These are phyloP conservation scores for Aspergillus quadricinctus DNA, from an alignment of 2,329 filamentous ascomycete species.

Conservation along the genomic window DNA sequence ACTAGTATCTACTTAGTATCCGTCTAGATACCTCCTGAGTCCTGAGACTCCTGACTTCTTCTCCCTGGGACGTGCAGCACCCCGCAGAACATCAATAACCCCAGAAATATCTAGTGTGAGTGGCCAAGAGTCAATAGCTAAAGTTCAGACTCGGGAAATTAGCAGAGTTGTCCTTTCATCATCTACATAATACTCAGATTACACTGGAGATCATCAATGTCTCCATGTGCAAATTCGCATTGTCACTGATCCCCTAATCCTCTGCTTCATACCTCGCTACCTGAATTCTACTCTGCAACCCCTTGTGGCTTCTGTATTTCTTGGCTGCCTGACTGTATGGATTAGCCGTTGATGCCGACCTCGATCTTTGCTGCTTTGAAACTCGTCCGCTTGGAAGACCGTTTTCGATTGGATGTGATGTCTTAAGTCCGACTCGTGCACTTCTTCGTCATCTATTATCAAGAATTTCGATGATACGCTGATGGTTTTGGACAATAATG, in stretches of 20 bases:
- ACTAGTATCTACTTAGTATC: not conserved
- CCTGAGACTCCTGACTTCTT: no score
- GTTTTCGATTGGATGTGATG: constrained; percentile 6
- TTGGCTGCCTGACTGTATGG: not conserved
- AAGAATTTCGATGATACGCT: constrained; percentile 4
- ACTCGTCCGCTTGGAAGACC: not conserved
- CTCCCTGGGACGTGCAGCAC: not conserved
- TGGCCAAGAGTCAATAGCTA: not conserved
- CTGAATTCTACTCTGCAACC: not conserved
- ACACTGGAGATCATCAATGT: not conserved
- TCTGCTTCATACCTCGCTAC: not conserved
- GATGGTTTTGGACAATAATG: constrained; percentile 13
- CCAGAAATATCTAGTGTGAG: not conserved
- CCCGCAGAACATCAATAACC: not conserved
- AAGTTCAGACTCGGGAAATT: not conserved
- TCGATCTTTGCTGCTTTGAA: not conserved
- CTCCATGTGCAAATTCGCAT: not conserved
- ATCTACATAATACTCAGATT: not conserved
- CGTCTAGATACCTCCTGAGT: not conserved
- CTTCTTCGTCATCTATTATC: constrained; percentile 1
- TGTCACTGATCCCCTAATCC: not conserved
- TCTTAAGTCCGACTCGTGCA: constrained; percentile 3
- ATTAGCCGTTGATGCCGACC: not conserved
- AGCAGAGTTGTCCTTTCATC: not conserved
- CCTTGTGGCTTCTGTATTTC: not conserved